Evolutionary conservation across 345 rosid genomes (phyloP).

Genomic region (Psidium friedrichsthalianum): DNA sequence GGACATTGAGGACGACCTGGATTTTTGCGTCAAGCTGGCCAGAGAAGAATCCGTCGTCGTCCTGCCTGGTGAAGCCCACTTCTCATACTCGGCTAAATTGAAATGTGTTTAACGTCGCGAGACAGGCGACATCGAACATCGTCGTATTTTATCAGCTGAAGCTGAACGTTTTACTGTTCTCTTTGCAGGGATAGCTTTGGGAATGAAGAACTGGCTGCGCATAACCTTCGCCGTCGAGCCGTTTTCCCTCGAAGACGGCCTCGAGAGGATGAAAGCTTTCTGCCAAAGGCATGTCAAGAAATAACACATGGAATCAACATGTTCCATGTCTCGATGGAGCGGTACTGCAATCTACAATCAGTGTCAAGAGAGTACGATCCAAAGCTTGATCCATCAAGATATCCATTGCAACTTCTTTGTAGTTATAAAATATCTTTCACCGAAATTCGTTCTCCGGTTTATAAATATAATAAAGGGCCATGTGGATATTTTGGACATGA

Average conservation of each 20-base stretch:
- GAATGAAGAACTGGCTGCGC: constrained; percentile 18
- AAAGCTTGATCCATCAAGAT: not conserved
- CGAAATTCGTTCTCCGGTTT: too few species aligned
- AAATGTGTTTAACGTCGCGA: not conserved
- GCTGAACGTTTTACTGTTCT: not conserved
- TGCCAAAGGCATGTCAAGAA: constrained; percentile 15
- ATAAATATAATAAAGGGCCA: too few species aligned
- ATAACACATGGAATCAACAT: not conserved
- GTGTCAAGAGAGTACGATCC: not conserved
- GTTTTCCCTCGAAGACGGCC: constrained; percentile 9
- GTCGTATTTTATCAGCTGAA: not conserved
- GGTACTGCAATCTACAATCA: not conserved
- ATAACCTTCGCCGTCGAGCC: constrained; percentile 17
- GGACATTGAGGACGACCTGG: constrained; percentile 1
- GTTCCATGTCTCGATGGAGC: not conserved
- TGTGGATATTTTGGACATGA: too few species aligned
- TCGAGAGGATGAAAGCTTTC: constrained; percentile 15
- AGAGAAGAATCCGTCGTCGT: not conserved
- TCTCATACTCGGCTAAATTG: not conserved
- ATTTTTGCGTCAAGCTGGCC: constrained; percentile 3
- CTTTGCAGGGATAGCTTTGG: constrained; percentile 6
- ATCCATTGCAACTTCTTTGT: not conserved
- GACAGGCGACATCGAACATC: not conserved
- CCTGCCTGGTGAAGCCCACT: not conserved
- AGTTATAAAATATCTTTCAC: not conserved